Evolutionary conservation across 495 filamentous ascomycete species (phyloP).

Genomic region (Staphylotrichum longicolle): DNA sequence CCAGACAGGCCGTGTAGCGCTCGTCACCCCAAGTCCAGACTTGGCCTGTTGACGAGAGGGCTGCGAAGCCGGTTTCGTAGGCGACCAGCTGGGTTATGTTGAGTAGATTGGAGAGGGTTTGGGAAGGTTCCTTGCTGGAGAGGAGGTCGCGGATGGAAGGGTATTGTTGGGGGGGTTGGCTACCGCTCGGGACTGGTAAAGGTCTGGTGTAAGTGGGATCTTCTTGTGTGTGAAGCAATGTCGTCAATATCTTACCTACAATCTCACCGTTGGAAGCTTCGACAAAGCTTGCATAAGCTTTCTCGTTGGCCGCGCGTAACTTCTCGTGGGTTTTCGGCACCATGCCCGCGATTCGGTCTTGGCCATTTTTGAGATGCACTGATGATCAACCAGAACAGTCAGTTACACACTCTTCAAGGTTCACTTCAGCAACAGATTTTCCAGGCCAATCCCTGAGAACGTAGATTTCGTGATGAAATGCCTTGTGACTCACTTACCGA

Average conservation of each 20-base stretch:
- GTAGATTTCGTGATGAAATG: not conserved
- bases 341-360: slow-evolving; percentile 19
- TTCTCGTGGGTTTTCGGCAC: slow-evolving; percentile 17
- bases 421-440: too few relatives aligned
- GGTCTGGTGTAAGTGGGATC: slow-evolving; percentile 4
- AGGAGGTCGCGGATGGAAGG: slow-evolving; percentile 23
- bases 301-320: slow-evolving; percentile 13
- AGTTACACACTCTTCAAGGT: too few relatives aligned
- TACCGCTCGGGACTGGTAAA: slow-evolving; percentile 24
- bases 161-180: slow-evolving; percentile 30
- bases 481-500: slow-evolving; percentile 33
- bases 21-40: slow-evolving; percentile 63
- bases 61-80: slow-evolving; percentile 52
- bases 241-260: slow-evolving; percentile 19
- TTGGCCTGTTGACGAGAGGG: slow-evolving; percentile 46
- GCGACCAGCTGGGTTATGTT: slow-evolving; percentile 47
- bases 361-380: slow-evolving; percentile 16
- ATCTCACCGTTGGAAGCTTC: slow-evolving; percentile 32
- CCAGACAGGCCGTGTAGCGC: slow-evolving; percentile 50
- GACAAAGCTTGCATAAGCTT: slow-evolving; percentile 19
- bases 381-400: not conserved
- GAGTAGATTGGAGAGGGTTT: slow-evolving; percentile 16
- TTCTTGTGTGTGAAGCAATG: not conserved
- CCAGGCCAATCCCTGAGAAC: too few relatives aligned
- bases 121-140: slow-evolving; percentile 9